phyloP scores from a whole-genome alignment of 1,284 basidiomycete species.

The Microbotryum intermedium region DNA sequence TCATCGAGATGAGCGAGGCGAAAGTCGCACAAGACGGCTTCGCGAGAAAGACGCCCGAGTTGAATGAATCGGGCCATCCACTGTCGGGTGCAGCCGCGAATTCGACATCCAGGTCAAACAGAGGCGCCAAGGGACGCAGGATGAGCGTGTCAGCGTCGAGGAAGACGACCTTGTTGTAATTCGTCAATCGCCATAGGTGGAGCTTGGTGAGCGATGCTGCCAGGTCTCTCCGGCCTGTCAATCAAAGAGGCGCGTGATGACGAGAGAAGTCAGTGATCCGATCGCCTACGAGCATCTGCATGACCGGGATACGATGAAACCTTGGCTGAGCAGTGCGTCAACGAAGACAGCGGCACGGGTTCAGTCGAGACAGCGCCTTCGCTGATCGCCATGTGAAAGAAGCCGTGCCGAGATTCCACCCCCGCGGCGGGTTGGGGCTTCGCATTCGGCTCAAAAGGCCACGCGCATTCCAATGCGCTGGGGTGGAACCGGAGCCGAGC shows the following conservation, averaged over 20 bases:
- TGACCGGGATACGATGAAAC: neutral
- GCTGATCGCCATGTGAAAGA: no score
- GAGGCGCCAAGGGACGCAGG: constrained; percentile 71
- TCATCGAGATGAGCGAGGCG: constrained; percentile 57
- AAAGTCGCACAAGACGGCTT: constrained; percentile 76
- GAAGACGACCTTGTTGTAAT: constrained; percentile 83
- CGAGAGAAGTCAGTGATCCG: neutral
- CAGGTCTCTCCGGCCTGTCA: constrained; percentile 79
- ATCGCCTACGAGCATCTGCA: neutral
- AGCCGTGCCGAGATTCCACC: no score
- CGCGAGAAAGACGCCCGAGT: constrained; percentile 87
- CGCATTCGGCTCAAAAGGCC: no score
- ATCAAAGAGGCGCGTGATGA: neutral
- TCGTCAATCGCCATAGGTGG: constrained; percentile 81
- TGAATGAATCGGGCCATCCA: constrained; percentile 99
- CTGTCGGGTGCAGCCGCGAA: constrained; percentile 84
- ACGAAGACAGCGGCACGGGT: neutral
- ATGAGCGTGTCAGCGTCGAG: constrained; percentile 94
- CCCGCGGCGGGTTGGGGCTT: no score
- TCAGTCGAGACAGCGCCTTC: neutral
- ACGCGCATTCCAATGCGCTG: no score
- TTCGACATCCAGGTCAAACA: constrained; percentile 61
- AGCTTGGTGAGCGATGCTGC: constrained; percentile 87
- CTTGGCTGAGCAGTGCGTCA: neutral
- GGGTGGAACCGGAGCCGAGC: no score